Evolutionary conservation across 164 flowering plant genomes (phyloP), one percentile per base, ranked within the genome.

Genomic region (Hamamelis virginiana): DNA sequence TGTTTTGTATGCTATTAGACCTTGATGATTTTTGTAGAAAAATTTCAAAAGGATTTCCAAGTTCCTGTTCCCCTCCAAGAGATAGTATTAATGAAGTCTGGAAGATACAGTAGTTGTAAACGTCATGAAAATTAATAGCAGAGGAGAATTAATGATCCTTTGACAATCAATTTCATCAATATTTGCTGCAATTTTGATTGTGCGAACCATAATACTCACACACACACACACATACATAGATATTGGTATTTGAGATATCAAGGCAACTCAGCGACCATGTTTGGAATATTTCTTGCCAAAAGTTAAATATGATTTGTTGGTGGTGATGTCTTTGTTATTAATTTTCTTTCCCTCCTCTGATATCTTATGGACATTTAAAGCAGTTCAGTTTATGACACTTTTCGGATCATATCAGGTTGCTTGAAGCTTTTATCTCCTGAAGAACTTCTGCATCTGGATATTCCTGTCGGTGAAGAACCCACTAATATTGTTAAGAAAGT

Each of bases 371-470:
- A 14, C 18, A 21, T 5, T 33, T 22, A 48, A 46, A 63, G 44
- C 43, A 47, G 33, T 46, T 23, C 44, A 43, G 13, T 65, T 64
- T 9, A 45, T 66, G 68, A 41, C 8, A 58, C 55, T 63, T 62
- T 27, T n/a, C 76, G 66, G 26, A 57, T 69, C 27, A 16, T 78
- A 43, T 77, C 86, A 91, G 97, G 82, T 76, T 94, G 97, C 83
- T 88, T 94, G 89, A 87, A 88, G 85, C 78, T 90, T 48, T 81
- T 90, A 43, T 83, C 95, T 53, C 85, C 83, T 28, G 91, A 88
- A 80, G 85, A 90, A 66, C 90, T 95, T 73, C 76, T 85, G 78
- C 81, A 67, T 66, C 71, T 95, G 73, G 91, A 83, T 74, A 69
- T 92, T 59, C 96, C 94, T 26, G 23, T 58, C 11, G 73, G 10